Evolutionary conservation across 2,329 filamentous ascomycete genomes (phyloP).

Genomic region (Didymella exigua): DNA sequence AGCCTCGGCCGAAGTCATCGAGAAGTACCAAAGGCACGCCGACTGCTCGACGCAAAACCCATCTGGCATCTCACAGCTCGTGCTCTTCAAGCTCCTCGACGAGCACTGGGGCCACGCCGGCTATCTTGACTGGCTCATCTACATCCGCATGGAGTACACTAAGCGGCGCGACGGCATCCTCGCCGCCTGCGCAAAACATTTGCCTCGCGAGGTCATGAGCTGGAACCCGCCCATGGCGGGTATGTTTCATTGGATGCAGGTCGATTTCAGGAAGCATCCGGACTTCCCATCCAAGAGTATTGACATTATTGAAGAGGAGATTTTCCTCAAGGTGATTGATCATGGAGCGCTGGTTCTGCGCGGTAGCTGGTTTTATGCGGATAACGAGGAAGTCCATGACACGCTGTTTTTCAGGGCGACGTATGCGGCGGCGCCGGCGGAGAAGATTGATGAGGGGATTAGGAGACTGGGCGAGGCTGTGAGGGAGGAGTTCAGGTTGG

Average conservation of each 20-base stretch:
- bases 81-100: conserved; percentile 88
- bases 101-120: conserved; percentile 93
- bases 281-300: conserved; percentile 57
- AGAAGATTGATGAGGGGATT: conserved; percentile 58
- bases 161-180: conserved; percentile 76
- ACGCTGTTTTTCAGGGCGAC: conserved; percentile 89
- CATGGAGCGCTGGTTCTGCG: conserved; percentile 80
- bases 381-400: conserved; percentile 62
- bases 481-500: conserved; percentile 62
- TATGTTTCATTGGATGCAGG: conserved; percentile 90
- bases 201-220: conserved; percentile 75
- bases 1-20: conserved; percentile 80
- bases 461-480: conserved; percentile 75
- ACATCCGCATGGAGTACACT: conserved; percentile 82
- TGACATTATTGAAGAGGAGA: conserved; percentile 77
- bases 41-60: conserved; percentile 87
- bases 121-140: conserved; percentile 87
- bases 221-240: conserved; percentile 84
- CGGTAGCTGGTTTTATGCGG: conserved; percentile 90
- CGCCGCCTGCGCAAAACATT: conserved; percentile 75
- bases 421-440: conserved; percentile 74
- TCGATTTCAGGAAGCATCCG: conserved; percentile 72
- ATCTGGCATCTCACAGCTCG: conserved; percentile 79
- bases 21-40: conserved; percentile 79
- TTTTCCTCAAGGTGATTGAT: conserved; percentile 78